Conservation (phyloP, 2,329 filamentous ascomycete genomes). For the Hysterium pulicare region DNA sequence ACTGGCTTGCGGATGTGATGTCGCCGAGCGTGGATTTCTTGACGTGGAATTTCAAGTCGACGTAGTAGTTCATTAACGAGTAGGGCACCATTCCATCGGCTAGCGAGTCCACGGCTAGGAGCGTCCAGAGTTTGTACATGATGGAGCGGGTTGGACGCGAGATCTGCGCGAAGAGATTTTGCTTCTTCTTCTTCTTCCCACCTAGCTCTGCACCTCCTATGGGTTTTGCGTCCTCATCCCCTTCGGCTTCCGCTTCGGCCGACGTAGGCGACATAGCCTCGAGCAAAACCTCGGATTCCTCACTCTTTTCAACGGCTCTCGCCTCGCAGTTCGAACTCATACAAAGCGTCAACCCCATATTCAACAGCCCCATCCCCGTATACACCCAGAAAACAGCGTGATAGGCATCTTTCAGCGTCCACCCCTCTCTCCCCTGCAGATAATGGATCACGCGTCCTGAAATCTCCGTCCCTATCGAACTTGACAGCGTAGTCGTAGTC, state of each 20-base stretch:
- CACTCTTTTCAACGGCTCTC: conserved; percentile 17
- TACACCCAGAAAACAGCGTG: conserved; percentile 44
- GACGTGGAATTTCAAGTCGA: conserved; percentile 33
- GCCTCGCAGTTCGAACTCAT: conserved; percentile 42
- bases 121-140: conserved; percentile 64
- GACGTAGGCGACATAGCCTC: conserved; percentile 33
- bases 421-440: conserved; percentile 26
- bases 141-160: conserved; percentile 55
- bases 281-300: conserved; percentile 34
- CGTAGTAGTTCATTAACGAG: conserved; percentile 36
- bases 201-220: background rate
- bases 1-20: conserved; percentile 47
- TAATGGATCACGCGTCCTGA: conserved; percentile 41
- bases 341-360: conserved; percentile 35
- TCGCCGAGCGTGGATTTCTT: conserved; percentile 57
- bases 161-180: conserved; percentile 50
- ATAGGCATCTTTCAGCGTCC: conserved; percentile 36
- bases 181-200: conserved; percentile 11
- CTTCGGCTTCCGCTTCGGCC: conserved; percentile 29
- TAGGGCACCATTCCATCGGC: conserved; percentile 58
- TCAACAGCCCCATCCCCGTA: conserved; percentile 40
- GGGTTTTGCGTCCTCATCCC: conserved; percentile 12
- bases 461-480: conserved; percentile 30
- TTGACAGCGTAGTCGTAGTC: conserved; percentile 34
- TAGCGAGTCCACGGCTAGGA: conserved; percentile 62